Percentiles rank a stretch among this genome's conserved stretches.
Conservation (phyloP, 2,329 filamentous ascomycete genomes). For the Dothideomycetidae sp. region DNA sequence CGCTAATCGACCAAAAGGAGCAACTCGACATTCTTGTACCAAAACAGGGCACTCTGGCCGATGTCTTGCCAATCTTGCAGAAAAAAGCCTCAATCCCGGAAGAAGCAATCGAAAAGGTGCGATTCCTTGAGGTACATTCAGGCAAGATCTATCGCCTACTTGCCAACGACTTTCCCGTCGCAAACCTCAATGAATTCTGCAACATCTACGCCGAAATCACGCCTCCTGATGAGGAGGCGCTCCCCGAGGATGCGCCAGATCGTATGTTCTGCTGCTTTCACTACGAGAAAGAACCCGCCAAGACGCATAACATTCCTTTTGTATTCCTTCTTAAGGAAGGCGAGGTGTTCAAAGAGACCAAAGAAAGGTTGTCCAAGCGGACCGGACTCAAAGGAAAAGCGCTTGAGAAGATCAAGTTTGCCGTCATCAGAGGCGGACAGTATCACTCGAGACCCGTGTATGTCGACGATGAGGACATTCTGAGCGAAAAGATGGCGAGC, state of each 20-base stretch:
- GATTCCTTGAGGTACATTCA: slow-evolving; percentile 69
- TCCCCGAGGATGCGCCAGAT: slow-evolving; percentile 46
- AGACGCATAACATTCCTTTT: slow-evolving; percentile 81
- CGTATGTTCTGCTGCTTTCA: slow-evolving; percentile 71
- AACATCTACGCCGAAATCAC: slow-evolving; percentile 68
- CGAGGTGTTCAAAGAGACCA: slow-evolving; percentile 80
- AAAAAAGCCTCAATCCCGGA: slow-evolving; percentile 70
- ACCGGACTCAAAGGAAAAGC: slow-evolving; percentile 95
- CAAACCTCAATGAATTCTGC: slow-evolving; percentile 74
- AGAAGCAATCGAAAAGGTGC: slow-evolving; percentile 57
- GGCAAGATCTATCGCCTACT: slow-evolving; percentile 77
- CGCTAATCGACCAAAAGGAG: slow-evolving; percentile 41
- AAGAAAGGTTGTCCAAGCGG: slow-evolving; percentile 81
- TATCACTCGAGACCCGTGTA: slow-evolving; percentile 68
- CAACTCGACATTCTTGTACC: slow-evolving; percentile 69
- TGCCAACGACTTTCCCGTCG: slow-evolving; percentile 53
- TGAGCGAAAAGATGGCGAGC: slow-evolving; percentile 29
- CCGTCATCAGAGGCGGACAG: slow-evolving; percentile 49
- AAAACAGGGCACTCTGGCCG: slow-evolving; percentile 67
- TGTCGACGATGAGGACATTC: slow-evolving; percentile 52
- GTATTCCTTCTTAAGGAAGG: slow-evolving; percentile 74
- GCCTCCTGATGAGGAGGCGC: slow-evolving; percentile 47
- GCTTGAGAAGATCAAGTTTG: slow-evolving; percentile 97
- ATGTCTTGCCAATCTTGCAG: slow-evolving; percentile 60
- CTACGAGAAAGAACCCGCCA: slow-evolving; percentile 77